Conservation (phyloP, 129 eudicot species). For the Helianthus tuberosus region DNA sequence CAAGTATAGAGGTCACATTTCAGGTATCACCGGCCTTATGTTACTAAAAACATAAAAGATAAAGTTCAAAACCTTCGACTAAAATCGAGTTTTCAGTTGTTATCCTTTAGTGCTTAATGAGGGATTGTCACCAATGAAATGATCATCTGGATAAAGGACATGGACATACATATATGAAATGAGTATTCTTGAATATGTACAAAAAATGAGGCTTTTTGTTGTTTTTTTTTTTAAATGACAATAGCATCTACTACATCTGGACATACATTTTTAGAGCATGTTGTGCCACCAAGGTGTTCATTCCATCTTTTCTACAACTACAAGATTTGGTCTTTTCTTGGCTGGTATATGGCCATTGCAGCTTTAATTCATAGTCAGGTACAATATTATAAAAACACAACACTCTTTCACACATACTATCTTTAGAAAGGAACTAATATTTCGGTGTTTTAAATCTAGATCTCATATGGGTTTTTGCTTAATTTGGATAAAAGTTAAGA, state of each 20-base stretch:
- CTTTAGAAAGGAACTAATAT: no score
- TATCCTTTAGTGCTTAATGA: no score
- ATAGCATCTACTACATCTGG: constrained; percentile 86
- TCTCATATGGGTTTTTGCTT: no score
- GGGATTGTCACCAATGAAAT: no score
- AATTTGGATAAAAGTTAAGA: no score
- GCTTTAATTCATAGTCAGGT: constrained; percentile 87
- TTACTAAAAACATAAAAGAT: no score
- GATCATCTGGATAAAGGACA: no score
- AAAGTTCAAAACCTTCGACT: no score
- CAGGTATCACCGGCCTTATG: background rate
- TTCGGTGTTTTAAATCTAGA: no score
- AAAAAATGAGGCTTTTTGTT: constrained; percentile 12
- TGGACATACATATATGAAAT: constrained; percentile 11
- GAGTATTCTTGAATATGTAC: background rate
- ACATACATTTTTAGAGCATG: constrained; percentile 94
- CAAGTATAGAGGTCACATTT: constrained; percentile 40
- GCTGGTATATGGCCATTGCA: constrained; percentile 84
- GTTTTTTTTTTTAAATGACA: constrained; percentile 32
- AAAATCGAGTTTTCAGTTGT: no score
- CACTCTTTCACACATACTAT: no score
- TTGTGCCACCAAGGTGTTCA: constrained; percentile 85
- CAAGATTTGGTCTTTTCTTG: constrained; percentile 87
- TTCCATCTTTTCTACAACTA: constrained; percentile 94
- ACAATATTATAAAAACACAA: no score